Conservation (phyloP, 306 rosid genomes). For the Corylus heterophylla region DNA sequence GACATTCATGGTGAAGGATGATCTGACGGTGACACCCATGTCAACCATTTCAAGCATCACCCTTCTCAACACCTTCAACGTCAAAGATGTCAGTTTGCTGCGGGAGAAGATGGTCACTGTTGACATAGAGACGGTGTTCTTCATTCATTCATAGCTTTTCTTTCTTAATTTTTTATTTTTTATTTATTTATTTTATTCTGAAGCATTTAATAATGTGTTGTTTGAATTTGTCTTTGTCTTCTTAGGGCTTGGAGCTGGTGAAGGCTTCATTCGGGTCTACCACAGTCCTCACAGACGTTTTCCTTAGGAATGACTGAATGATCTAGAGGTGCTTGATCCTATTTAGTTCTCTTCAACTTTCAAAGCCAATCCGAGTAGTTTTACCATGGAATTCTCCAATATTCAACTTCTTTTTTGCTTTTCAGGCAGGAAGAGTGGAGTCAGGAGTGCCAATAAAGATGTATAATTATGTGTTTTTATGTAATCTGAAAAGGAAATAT, state of each 20-base stretch:
- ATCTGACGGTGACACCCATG: neutral
- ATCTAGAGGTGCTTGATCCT: neutral
- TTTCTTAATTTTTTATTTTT: neutral
- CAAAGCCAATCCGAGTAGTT: too few species aligned
- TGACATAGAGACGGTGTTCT: neutral
- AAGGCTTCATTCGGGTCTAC: neutral
- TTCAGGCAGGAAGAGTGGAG: too few species aligned
- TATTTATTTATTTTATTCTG: too few species aligned
- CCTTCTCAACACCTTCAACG: neutral
- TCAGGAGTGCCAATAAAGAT: too few species aligned
- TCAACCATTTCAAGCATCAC: neutral
- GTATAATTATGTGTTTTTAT: too few species aligned
- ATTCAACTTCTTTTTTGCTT: too few species aligned
- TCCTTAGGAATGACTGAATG: neutral
- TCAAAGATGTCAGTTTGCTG: neutral
- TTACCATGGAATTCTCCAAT: too few species aligned
- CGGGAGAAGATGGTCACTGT: neutral
- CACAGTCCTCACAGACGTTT: constrained; percentile 6
- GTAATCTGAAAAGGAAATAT: too few species aligned
- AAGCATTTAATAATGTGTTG: neutral
- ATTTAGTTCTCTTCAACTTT: neutral
- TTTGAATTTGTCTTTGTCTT: neutral
- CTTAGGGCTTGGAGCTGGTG: constrained; percentile 3
- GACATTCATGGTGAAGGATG: constrained; percentile 7
- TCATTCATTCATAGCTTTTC: neutral